These are phyloP conservation scores for Melastoma malabathricum DNA, from an alignment of 345 rosid species.

Conservation along the genomic window DNA sequence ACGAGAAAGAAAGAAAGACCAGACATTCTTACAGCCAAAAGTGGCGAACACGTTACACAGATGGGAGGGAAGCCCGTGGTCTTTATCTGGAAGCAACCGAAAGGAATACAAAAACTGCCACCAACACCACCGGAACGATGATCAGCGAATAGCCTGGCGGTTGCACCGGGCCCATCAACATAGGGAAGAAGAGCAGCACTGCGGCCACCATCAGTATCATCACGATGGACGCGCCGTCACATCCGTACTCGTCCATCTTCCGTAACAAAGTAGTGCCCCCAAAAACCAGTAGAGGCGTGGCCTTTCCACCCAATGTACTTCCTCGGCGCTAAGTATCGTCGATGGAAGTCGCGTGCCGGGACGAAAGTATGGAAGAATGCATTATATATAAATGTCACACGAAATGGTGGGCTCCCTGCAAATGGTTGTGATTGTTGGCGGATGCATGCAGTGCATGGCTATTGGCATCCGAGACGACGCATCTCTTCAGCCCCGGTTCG, in stretches of 20 bases:
- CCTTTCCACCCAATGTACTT: no score
- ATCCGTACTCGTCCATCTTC: slow-evolving; percentile 15
- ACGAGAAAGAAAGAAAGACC: background rate
- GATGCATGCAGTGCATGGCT: no score
- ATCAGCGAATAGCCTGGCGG: slow-evolving; percentile 16
- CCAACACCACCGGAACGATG: slow-evolving; percentile 13
- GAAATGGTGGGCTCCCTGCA: no score
- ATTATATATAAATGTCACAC: no score
- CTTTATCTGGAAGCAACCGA: slow-evolving; percentile 11
- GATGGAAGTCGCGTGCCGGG: no score
- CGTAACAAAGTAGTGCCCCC: no score
- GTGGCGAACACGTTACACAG: background rate
- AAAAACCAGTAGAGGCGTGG: no score
- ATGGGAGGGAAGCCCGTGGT: background rate
- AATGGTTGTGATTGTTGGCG: no score
- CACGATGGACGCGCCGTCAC: slow-evolving; percentile 12
- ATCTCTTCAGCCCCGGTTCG: no score
- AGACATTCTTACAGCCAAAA: background rate
- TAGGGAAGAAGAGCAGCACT: slow-evolving; percentile 13
- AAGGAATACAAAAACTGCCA: slow-evolving; percentile 13
- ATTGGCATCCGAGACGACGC: no score
- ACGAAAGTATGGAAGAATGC: no score
- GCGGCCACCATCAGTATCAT: slow-evolving; percentile 16
- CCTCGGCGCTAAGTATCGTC: no score
- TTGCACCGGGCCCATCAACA: slow-evolving; percentile 16